Conservation (phyloP, 2,329 filamentous ascomycete species). For the Pseudogymnoascus sp. region DNA sequence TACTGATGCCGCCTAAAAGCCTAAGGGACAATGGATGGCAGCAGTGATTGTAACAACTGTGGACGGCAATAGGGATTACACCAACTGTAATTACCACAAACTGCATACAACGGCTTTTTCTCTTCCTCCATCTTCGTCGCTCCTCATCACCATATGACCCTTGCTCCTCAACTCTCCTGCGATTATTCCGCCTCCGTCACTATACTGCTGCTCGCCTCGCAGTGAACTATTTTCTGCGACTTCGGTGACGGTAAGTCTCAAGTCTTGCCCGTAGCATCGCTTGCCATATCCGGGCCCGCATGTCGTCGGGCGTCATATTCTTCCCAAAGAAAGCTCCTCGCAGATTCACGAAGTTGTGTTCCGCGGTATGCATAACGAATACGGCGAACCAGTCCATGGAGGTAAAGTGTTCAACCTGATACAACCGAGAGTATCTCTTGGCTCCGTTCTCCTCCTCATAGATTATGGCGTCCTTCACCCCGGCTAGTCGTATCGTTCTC, state of each 20-base stretch:
- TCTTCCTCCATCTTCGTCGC: no score
- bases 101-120: no score
- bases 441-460: neutral
- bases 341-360: neutral
- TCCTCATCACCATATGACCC: neutral
- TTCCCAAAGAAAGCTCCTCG: neutral
- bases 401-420: neutral
- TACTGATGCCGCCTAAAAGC: no score
- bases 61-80: no score
- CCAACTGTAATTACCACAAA: no score
- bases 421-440: neutral
- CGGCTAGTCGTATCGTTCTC: no score
- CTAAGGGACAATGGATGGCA: no score
- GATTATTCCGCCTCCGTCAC: neutral
- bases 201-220: neutral
- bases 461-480: neutral
- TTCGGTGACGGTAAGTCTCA: neutral
- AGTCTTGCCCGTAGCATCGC: neutral
- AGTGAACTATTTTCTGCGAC: neutral
- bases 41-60: no score
- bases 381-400: neutral
- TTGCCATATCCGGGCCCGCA: neutral
- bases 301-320: neutral
- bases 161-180: neutral
- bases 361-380: neutral